Evolutionary conservation across 2,329 filamentous ascomycete species (phyloP).

Genomic region (Pseudocercospora macadamiae): DNA sequence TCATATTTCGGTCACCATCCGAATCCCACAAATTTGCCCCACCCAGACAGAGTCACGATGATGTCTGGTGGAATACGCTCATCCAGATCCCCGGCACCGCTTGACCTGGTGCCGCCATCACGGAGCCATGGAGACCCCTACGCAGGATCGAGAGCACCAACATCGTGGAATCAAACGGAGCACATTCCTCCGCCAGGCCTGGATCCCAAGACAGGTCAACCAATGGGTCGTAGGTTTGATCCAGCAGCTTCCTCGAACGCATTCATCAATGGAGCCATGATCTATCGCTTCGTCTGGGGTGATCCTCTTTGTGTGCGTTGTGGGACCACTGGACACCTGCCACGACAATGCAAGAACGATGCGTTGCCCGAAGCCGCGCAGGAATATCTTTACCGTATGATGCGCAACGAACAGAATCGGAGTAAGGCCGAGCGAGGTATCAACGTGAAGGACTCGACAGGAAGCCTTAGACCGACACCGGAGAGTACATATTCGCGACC

Average conservation of each 20-base stretch:
- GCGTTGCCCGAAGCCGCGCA: constrained; percentile 18
- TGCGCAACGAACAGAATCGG: constrained; percentile 20
- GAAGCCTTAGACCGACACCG: constrained; percentile 3
- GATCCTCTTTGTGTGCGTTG: constrained; percentile 27
- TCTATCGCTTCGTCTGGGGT: constrained; percentile 27
- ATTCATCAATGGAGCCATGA: constrained; percentile 23
- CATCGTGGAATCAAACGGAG: background rate
- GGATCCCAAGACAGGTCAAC: background rate
- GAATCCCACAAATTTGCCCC: background rate
- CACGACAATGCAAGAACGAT: constrained; percentile 11
- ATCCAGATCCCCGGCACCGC: background rate
- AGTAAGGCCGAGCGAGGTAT: constrained; percentile 19
- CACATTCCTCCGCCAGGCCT: constrained; percentile 2
- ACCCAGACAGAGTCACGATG: background rate
- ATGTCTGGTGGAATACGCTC: background rate
- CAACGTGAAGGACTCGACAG: background rate
- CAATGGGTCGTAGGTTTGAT: constrained; percentile 16
- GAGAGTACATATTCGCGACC: background rate
- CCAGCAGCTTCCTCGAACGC: constrained; percentile 17
- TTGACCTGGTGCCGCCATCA: background rate
- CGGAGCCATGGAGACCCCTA: background rate
- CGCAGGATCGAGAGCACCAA: background rate
- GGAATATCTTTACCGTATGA: constrained; percentile 16
- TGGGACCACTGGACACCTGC: constrained; percentile 26
- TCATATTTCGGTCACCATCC: background rate